These are phyloP conservation scores for Castanea mollissima DNA, from an alignment of 306 rosid species.

Conservation along the genomic window DNA sequence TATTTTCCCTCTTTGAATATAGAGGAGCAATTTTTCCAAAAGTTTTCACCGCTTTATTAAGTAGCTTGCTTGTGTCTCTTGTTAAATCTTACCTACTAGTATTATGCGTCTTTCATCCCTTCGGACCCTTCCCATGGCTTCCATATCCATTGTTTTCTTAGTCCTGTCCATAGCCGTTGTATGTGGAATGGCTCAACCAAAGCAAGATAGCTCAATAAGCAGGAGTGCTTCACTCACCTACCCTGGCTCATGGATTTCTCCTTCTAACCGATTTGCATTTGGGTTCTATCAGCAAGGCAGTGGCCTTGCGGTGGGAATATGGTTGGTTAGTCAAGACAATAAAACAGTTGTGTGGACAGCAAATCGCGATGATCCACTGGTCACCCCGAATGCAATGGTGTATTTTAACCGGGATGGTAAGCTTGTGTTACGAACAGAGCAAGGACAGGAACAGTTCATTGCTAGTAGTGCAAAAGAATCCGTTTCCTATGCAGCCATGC, in stretches of 20 bases:
- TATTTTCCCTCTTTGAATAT: too few species aligned
- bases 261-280: background rate
- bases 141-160: background rate
- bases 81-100: too few species aligned
- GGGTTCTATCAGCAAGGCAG: background rate
- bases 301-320: background rate
- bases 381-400: background rate
- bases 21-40: too few species aligned
- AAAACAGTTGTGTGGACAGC: background rate
- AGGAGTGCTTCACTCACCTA: background rate
- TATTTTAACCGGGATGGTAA: background rate
- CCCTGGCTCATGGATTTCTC: background rate
- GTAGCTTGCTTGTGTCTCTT: too few species aligned
- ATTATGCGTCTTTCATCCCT: background rate
- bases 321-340: background rate
- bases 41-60: too few species aligned
- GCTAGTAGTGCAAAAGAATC: too few species aligned
- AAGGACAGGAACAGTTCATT: background rate
- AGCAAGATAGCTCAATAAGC: background rate
- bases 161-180: background rate
- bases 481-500: too few species aligned
- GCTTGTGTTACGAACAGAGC: background rate
- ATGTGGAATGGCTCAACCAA: background rate
- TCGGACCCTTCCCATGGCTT: background rate
- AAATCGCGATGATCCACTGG: background rate